Evolutionary conservation across 208 protist genomes (phyloP), one percentile per base, ranked within the genome.

Genomic region (Trypanosoma melophagium): DNA sequence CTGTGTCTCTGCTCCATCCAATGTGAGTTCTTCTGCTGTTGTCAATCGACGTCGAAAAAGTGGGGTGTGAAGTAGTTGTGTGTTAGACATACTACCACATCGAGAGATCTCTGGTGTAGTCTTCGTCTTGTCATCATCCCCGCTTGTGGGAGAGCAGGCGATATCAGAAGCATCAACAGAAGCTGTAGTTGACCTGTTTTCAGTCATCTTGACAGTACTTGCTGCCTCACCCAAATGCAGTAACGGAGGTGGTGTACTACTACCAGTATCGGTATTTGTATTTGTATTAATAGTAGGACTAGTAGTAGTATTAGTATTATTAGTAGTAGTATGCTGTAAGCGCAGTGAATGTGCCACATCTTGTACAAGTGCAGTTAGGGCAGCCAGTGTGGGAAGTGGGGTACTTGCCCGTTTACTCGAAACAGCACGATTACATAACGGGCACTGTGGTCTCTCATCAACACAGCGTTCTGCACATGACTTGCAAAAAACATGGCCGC

Each of bases 401-500:
- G 74, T 54, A 10, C 62, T 68, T 25, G 58, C 56, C 41, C 74
- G 74, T 24, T 49, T 66, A 54, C 67, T 66, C 0, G 75, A 31
- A 8, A 87, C 76, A 12, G 62, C 16, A 16, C 69, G 58, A 63
- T 94, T 94, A 66, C 89, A 94, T 51, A 94, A 63, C 21, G 89
- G 89, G 66, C 89, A 94, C 41, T 77, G 77, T 7, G 83, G 83
- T 7, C 86, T 68, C 9, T 50, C 74, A 24, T 71, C 58, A 22
- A 90, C 76, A 60, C 71, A 84, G n/a, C 79, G 78, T 7, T 47
- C 40, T 17, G 77, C 79, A 59, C 89, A 94, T 16, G 28, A 28
- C 8, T 61, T 67, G 71, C 89, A 94, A 41, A 90, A 80, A 42
- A 89, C 85, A 69, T 94, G 89, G 3, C 81, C 77, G 47, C 89